Conservation (phyloP, 192 early-diverging fungal genomes). For the Thamnidium elegans region DNA sequence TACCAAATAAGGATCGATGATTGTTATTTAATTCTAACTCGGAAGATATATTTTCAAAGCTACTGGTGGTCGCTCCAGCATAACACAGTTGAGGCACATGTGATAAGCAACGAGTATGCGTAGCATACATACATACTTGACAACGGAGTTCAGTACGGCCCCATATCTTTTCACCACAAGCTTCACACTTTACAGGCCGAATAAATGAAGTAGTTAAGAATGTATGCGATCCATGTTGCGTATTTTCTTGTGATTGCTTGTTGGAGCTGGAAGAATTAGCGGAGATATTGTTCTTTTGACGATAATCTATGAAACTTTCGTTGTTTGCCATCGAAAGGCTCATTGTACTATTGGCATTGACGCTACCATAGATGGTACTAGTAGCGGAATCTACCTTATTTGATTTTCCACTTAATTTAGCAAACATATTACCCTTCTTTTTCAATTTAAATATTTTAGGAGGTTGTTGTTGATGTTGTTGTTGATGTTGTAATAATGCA, state of each 20-base stretch:
- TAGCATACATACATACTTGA: conserved; percentile 45
- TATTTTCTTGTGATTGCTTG: not conserved
- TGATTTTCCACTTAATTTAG: conserved; percentile 27
- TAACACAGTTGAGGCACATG: conserved; percentile 36
- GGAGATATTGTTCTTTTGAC: not conserved
- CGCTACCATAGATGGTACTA: not conserved
- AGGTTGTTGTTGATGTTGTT: not conserved
- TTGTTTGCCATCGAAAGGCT: not conserved
- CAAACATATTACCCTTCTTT: conserved; percentile 44
- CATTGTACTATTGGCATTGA: conserved; percentile 5
- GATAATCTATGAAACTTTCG: not conserved
- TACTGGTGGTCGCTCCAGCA: conserved; percentile 18
- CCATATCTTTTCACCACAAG: conserved; percentile 59
- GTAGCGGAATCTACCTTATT: conserved; percentile 5
- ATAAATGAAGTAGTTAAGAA: conserved; percentile 43
- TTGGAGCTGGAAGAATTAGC: not conserved
- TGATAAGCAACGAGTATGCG: conserved; percentile 44
- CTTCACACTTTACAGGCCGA: conserved; percentile 47
- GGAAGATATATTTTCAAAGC: conserved; percentile 10
- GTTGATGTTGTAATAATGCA: conserved; percentile 1
- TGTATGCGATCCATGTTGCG: conserved; percentile 33
- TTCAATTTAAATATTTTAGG: conserved; percentile 59
- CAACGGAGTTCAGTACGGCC: conserved; percentile 48
- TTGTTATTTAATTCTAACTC: conserved; percentile 6
- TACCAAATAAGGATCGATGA: conserved; percentile 61